Base-by-base conservation (phyloP, 1,284 basidiomycete genomes). In the Paramarasmius palmivorus region DNA sequence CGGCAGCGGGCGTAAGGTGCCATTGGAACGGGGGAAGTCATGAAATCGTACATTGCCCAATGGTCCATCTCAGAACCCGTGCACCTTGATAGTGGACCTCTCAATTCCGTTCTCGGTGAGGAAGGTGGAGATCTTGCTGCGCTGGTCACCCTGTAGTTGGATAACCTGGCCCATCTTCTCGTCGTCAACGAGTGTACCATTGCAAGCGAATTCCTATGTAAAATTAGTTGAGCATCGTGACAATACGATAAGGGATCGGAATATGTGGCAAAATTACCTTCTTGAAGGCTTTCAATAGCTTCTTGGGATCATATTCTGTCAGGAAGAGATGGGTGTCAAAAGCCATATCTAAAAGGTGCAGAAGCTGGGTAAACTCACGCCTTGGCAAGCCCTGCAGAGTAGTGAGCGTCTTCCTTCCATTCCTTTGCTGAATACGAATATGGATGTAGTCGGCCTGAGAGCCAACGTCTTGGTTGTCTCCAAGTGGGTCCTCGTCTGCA, bases 261-360 rank as follows among this genome's bases (percentile, higher is more conserved):
- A 12, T 49, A n/a, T 51, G 15, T 29, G 12, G 12, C 12, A 12
- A 6, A 59, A 56, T 50, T 60, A 88, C 91, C 86, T 96, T 97
- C 86, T 99, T 99, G 83, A 99, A 98, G 20, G 93, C 95, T 75
- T 99, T 98, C 73, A 99, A 81, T 60, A 99, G 83, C 79, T 98
- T 99, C 88, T 98, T 98, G 59, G 89, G 84, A 75, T 99, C 95
- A 76, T 96, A 99, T 76, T 94, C 94, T 94, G 73, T 17, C 44
- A n/a, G 49, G 46, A n/a, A 9, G 55, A 57, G 59, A 59, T 39
- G 47, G 63, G 52, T 40, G 56, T 41, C 45, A 40, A 49, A 39
- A 46, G 55, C 41, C 57, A 49, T 54, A 46, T 39, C 26, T 55
- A 44, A 17, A 46, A 47, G 46, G 59, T 50, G 23, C 41, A 34